Evolutionary conservation across 306 rosid species (phyloP).

Genomic region (Cyclanthera cordifolia): DNA sequence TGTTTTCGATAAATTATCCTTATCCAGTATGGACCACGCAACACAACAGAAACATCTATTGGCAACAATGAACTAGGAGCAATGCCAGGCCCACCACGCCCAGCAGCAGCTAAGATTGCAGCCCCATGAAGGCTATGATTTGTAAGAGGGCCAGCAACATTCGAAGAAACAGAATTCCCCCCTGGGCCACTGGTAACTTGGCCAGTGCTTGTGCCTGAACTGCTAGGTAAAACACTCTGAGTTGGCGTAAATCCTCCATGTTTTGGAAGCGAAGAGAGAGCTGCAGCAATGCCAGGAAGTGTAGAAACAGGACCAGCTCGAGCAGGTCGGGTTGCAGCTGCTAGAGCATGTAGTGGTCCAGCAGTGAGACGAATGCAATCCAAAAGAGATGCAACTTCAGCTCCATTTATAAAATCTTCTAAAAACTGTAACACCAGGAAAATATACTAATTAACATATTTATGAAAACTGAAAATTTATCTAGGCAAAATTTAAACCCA

Average conservation of each 20-base stretch:
- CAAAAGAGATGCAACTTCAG: constrained; percentile 89
- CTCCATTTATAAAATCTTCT: constrained; percentile 97
- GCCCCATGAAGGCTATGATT: constrained; percentile 58
- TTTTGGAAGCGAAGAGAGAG: constrained; percentile 65
- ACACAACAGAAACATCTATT: constrained; percentile 95
- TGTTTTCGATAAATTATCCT: constrained; percentile 84
- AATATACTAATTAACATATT: background rate
- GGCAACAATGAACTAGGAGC: constrained; percentile 97
- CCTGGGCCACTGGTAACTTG: constrained; percentile 45
- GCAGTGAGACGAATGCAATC: constrained; percentile 99
- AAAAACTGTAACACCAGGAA: constrained; percentile 54
- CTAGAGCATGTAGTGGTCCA: constrained; percentile 93
- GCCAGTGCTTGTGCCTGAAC: constrained; percentile 34
- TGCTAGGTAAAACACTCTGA: constrained; percentile 54
- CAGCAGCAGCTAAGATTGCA: constrained; percentile 76
- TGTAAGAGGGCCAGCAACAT: constrained; percentile 38
- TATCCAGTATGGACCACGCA: constrained; percentile 97
- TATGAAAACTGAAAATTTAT: background rate
- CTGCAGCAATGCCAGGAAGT: constrained; percentile 49
- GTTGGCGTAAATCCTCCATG: constrained; percentile 56
- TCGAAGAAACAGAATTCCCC: constrained; percentile 40
- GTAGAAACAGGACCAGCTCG: constrained; percentile 93
- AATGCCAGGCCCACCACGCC: constrained; percentile 96
- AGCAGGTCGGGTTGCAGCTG: constrained; percentile 96
- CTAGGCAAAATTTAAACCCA: background rate